Evolutionary conservation across 805 yeast genomes (phyloP).

Genomic region (Metschnikowia sp.): DNA sequence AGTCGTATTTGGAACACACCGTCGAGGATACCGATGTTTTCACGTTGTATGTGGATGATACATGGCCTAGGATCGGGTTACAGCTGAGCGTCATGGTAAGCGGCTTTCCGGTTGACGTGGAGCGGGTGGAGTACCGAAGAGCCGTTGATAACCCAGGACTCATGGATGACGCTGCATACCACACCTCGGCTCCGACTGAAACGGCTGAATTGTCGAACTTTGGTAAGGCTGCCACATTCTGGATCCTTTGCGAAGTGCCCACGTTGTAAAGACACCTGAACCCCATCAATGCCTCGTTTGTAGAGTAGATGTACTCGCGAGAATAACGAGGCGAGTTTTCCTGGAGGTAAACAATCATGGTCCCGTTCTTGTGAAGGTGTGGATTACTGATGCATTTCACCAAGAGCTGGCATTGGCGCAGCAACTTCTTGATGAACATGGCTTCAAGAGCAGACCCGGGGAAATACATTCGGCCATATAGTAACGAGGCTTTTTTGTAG

Average conservation of each 20-base stretch:
- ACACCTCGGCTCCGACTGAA: conserved; percentile 79
- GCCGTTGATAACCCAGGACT: conserved; percentile 90
- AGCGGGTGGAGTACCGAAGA: conserved; percentile 76
- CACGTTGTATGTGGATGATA: conserved; percentile 84
- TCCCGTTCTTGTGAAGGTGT: conserved; percentile 48
- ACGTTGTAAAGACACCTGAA: conserved; percentile 74
- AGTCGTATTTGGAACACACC: conserved; percentile 80
- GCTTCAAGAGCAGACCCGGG: conserved; percentile 89
- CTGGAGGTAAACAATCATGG: conserved; percentile 69
- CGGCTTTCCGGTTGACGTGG: conserved; percentile 86
- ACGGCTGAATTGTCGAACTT: conserved; percentile 59
- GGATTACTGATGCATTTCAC: conserved; percentile 75
- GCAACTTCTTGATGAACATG: conserved; percentile 66
- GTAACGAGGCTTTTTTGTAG: conserved; percentile 33
- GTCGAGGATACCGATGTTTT: conserved; percentile 73
- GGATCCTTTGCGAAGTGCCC: conserved; percentile 22
- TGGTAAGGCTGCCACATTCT: conserved; percentile 20
- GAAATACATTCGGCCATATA: conserved; percentile 84
- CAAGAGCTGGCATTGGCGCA: conserved; percentile 58
- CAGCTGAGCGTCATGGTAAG: conserved; percentile 80
- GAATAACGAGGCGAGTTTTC: conserved; percentile 59
- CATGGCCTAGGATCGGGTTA: conserved; percentile 87
- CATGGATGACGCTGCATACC: conserved; percentile 81
- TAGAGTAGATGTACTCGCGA: conserved; percentile 74
- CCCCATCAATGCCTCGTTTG: conserved; percentile 82